Evolutionary conservation across 305 asterid species (phyloP).

Genomic region (Fraxinus nigra): DNA sequence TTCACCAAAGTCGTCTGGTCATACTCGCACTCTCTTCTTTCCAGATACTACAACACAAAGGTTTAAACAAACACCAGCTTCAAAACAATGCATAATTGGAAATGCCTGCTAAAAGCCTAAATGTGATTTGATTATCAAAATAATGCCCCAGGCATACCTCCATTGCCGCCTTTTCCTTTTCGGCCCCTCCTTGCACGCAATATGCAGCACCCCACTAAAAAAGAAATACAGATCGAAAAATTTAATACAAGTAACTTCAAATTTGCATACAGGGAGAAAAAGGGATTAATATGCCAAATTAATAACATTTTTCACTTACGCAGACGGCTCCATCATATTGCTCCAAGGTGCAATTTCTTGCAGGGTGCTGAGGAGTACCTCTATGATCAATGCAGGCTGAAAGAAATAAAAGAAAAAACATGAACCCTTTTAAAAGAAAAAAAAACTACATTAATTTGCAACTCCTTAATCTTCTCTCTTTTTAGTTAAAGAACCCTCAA

Average conservation of each 20-base stretch:
- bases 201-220: slow-evolving; percentile 96
- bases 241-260: background rate
- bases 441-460: background rate
- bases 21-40: slow-evolving; percentile 85
- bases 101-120: background rate
- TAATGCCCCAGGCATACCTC: slow-evolving; percentile 42
- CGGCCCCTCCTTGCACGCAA: slow-evolving; percentile 82
- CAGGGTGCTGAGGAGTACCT: slow-evolving; percentile 95
- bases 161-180: slow-evolving; percentile 72
- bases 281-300: background rate
- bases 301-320: slow-evolving; percentile 45
- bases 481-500: background rate
- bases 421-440: background rate
- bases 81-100: background rate
- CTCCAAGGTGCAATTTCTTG: slow-evolving; percentile 93
- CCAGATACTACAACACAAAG: slow-evolving; percentile 54
- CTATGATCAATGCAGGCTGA: slow-evolving; percentile 96
- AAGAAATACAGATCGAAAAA: background rate
- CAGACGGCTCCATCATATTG: slow-evolving; percentile 60
- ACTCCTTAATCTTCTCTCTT: background rate
- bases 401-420: background rate
- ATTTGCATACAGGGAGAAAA: background rate
- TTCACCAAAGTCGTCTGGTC: slow-evolving; percentile 70
- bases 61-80: background rate
- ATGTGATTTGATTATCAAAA: background rate